Conservation (phyloP, 345 rosid species). For the Euphorbia peplus region DNA sequence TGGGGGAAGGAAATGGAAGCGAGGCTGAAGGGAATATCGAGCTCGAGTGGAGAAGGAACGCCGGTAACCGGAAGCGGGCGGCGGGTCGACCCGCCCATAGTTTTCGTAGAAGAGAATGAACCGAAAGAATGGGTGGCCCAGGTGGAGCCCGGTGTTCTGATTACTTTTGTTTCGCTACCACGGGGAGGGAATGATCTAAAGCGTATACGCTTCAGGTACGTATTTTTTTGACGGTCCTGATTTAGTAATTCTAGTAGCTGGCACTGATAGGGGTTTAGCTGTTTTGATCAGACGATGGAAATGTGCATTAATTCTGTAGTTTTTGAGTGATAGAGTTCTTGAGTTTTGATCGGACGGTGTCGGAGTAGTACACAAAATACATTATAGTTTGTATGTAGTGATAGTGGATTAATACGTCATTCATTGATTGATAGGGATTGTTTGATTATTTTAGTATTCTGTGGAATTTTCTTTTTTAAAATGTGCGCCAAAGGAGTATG, state of each 20-base stretch:
- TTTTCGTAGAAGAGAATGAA: conserved; percentile 29
- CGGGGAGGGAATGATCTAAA: conserved; percentile 36
- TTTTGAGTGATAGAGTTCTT: no score
- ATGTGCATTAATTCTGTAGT: no score
- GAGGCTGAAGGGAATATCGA: conserved; percentile 33
- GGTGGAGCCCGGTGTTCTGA: conserved; percentile 38
- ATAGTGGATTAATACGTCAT: conserved; percentile 14
- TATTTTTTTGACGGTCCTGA: conserved; percentile 18
- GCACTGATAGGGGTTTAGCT: no score
- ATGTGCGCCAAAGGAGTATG: not conserved
- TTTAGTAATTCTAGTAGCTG: not conserved
- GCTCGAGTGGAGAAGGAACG: conserved; percentile 34
- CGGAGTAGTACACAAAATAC: not conserved
- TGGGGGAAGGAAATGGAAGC: conserved; percentile 40
- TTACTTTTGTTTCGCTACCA: conserved; percentile 30
- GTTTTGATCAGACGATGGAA: no score
- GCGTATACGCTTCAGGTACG: conserved; percentile 38
- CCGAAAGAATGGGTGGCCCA: conserved; percentile 39
- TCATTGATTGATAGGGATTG: conserved; percentile 18
- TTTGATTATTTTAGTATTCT: not conserved
- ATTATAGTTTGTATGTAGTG: not conserved
- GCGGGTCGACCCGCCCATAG: conserved; percentile 29
- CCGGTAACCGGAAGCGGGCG: conserved; percentile 32
- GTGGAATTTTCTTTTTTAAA: not conserved
- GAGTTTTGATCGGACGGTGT: conserved; percentile 33